Evolutionary conservation across 31 red algal species (phyloP).

Genomic region (Endocladia muricata): DNA sequence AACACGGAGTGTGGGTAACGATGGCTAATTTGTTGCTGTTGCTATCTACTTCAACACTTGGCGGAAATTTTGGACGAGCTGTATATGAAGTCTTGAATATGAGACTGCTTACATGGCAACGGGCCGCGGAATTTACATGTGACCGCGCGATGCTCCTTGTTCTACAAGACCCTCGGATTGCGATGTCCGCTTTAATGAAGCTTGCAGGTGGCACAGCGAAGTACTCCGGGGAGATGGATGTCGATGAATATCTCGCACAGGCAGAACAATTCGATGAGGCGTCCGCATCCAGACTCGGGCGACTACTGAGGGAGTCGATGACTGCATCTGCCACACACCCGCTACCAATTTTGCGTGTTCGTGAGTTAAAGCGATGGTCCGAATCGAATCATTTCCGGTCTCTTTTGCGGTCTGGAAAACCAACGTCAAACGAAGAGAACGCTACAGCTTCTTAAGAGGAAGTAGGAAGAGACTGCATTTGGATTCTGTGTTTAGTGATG

Average conservation of each 20-base stretch:
- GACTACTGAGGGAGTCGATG: slow-evolving; percentile 44
- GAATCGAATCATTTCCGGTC: slow-evolving; percentile 57
- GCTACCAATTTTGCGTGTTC: slow-evolving; percentile 50
- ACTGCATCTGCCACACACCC: slow-evolving; percentile 43
- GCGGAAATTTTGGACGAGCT: slow-evolving; percentile 34
- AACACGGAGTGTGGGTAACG: slow-evolving; percentile 92
- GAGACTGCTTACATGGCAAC: slow-evolving; percentile 65
- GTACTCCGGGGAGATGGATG: slow-evolving; percentile 54
- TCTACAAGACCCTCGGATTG: slow-evolving; percentile 65
- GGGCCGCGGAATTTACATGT: slow-evolving; percentile 87
- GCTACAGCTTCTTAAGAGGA: too few species aligned
- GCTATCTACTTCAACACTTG: slow-evolving; percentile 47
- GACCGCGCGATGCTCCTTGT: slow-evolving; percentile 96
- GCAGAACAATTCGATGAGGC: slow-evolving; percentile 60
- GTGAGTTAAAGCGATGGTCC: slow-evolving; percentile 63
- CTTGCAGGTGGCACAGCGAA: slow-evolving; percentile 75
- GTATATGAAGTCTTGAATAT: slow-evolving; percentile 41
- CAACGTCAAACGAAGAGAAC: too few species aligned
- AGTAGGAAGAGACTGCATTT: too few species aligned
- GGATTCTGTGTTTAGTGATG: too few species aligned
- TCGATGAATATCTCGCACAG: slow-evolving; percentile 62
- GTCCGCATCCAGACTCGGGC: slow-evolving; percentile 27
- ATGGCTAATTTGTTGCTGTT: slow-evolving; percentile 82
- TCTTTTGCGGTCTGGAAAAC: slow-evolving; percentile 53
- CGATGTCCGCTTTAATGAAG: slow-evolving; percentile 77